Conservation (phyloP, 176 grass and related monocot species). For the Carex littledalei region DNA sequence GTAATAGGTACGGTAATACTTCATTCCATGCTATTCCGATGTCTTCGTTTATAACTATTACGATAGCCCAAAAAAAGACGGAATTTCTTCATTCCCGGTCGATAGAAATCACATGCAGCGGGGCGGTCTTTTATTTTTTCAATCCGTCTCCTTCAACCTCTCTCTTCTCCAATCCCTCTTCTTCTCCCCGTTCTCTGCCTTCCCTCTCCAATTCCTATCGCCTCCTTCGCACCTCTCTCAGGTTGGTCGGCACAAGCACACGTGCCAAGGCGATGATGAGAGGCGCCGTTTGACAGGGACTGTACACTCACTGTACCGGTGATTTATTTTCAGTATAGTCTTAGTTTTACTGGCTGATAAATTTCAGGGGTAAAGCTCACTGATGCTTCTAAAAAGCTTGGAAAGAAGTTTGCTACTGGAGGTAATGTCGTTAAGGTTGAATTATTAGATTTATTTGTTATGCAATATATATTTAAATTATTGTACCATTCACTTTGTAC, state of each 20-base stretch:
- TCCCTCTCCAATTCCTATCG: slow-evolving; percentile 2
- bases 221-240: slow-evolving; percentile 20
- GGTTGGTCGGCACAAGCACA: neutral
- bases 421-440: slow-evolving; percentile 93
- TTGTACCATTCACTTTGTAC: neutral
- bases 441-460: neutral
- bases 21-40: no score
- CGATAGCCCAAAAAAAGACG: no score
- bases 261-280: slow-evolving; percentile 24
- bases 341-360: slow-evolving; percentile 15
- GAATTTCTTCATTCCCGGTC: no score
- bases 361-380: slow-evolving; percentile 75
- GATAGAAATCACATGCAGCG: no score
- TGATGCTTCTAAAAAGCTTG: slow-evolving; percentile 97
- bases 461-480: neutral
- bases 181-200: slow-evolving; percentile 6
- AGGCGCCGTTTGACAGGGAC: slow-evolving; percentile 91
- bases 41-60: no score
- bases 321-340: slow-evolving; percentile 51
- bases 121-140: no score
- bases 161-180: no score
- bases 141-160: no score
- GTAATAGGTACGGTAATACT: no score
- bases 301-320: slow-evolving; percentile 88
- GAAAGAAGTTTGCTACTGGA: slow-evolving; percentile 98